Conservation (phyloP, 176 grass and related monocot genomes). For the Elymus sibiricus region DNA sequence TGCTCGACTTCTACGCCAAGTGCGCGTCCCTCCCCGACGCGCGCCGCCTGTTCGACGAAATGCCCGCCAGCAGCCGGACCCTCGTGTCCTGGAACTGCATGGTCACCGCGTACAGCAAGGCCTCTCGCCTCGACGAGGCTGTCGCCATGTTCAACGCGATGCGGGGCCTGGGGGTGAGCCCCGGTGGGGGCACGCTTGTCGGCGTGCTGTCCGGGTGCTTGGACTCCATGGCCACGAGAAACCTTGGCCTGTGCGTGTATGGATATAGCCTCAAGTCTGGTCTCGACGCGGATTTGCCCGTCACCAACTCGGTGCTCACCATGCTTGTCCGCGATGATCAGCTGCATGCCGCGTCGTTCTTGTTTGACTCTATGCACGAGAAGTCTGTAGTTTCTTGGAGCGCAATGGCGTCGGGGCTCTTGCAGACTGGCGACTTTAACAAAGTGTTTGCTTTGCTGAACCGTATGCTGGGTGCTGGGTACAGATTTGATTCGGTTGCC, state of each 20-base stretch:
- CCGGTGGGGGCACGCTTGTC: constrained; percentile 36
- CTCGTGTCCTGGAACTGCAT: constrained; percentile 64
- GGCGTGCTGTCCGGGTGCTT: constrained; percentile 36
- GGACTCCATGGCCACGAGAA: not conserved
- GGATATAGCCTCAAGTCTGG: constrained; percentile 43
- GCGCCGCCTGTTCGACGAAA: constrained; percentile 57
- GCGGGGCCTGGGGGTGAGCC: constrained; percentile 9
- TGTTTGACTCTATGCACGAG: constrained; percentile 39
- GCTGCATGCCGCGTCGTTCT: constrained; percentile 1
- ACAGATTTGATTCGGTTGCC: constrained; percentile 30
- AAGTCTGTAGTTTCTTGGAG: constrained; percentile 61
- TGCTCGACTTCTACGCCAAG: constrained; percentile 65
- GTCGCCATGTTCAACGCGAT: constrained; percentile 39
- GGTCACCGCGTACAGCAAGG: constrained; percentile 36
- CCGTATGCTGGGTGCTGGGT: constrained; percentile 14
- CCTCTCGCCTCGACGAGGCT: constrained; percentile 6
- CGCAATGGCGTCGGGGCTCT: constrained; percentile 41
- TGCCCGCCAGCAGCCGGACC: constrained; percentile 19
- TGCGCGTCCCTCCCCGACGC: constrained; percentile 44
- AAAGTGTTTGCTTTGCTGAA: constrained; percentile 52
- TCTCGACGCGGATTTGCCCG: constrained; percentile 23
- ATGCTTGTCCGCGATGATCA: constrained; percentile 34
- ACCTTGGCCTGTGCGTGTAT: constrained; percentile 33
- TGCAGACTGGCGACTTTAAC: constrained; percentile 21
- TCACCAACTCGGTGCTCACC: constrained; percentile 47